Percentiles rank a stretch among this genome's conserved stretches.
These are phyloP conservation scores for Lachnellula willkommii DNA, from an alignment of 2,329 filamentous ascomycete species.

Conservation along the genomic window DNA sequence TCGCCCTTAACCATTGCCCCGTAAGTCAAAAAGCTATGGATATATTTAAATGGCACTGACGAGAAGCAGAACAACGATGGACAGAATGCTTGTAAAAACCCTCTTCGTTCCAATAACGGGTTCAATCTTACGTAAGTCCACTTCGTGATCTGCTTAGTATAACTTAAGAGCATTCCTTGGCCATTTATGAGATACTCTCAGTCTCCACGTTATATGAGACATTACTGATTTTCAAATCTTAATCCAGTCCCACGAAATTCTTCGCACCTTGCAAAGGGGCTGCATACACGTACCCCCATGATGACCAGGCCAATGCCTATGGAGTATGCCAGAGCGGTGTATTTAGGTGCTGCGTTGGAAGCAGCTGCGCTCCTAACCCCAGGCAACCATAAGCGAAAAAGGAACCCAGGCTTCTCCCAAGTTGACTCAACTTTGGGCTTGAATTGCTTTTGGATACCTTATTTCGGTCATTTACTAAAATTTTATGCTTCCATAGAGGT, in stretches of 20 bases:
- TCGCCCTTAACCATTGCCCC: neutral
- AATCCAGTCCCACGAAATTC: neutral
- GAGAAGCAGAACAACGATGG: neutral
- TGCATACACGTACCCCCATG: constrained; percentile 2
- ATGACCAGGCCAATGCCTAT: neutral
- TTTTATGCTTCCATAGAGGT: too few species aligned
- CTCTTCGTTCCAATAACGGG: neutral
- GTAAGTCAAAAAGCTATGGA: neutral
- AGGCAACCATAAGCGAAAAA: neutral
- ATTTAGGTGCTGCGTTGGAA: constrained; percentile 2
- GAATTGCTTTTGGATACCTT: too few species aligned
- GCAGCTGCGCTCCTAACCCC: neutral
- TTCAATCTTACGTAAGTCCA: neutral
- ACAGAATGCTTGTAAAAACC: neutral
- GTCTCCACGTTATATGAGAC: too few species aligned
- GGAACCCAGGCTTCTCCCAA: too few species aligned
- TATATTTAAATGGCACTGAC: neutral
- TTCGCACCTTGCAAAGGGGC: neutral
- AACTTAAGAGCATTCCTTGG: too few species aligned
- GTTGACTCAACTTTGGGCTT: too few species aligned
- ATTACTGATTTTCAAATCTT: too few species aligned
- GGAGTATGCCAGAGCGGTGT: neutral
- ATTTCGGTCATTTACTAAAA: too few species aligned
- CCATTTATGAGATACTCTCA: too few species aligned
- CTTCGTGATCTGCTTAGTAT: too few species aligned